phyloP scores from a whole-genome alignment of 179 eudicot genomes.

The Gypsophila paniculata region DNA sequence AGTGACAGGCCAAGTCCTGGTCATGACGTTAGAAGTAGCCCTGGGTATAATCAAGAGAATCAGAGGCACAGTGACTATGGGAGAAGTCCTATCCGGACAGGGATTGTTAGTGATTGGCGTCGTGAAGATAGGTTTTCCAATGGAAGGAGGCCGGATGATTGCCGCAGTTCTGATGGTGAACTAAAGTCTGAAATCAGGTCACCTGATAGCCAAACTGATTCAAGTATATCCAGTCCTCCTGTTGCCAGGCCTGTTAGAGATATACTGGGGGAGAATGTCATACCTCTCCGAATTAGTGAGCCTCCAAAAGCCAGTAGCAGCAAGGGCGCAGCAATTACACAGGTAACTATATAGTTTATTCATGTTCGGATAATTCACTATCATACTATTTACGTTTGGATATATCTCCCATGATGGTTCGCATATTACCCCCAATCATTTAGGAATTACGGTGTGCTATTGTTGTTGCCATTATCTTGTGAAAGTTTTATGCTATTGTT shows the following conservation, averaged over 20 bases:
- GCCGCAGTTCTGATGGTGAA: conserved; percentile 60
- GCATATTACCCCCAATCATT: too few species aligned
- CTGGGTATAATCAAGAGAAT: conserved; percentile 59
- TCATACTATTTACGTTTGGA: not conserved
- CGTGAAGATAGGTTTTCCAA: conserved; percentile 92
- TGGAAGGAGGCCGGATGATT: conserved; percentile 64
- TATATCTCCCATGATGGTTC: too few species aligned
- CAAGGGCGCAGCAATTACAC: conserved; percentile 42
- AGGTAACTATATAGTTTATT: conserved; percentile 38
- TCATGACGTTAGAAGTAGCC: conserved; percentile 59
- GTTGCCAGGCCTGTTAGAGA: conserved; percentile 78
- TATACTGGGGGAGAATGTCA: conserved; percentile 73
- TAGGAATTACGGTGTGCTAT: too few species aligned
- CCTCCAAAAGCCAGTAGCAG: conserved; percentile 72
- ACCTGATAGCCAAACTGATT: conserved; percentile 65
- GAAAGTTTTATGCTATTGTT: too few species aligned
- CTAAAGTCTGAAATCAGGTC: conserved; percentile 58
- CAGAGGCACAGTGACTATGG: conserved; percentile 47
- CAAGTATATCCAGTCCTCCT: conserved; percentile 59
- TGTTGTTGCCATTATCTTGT: too few species aligned
- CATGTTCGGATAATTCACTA: not conserved
- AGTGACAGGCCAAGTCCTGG: conserved; percentile 74
- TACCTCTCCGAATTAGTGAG: conserved; percentile 73
- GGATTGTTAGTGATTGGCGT: conserved; percentile 82
- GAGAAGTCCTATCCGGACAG: conserved; percentile 70